Evolutionary conservation across 495 filamentous ascomycete genomes (phyloP).

Genomic region (Penicillium lagena): DNA sequence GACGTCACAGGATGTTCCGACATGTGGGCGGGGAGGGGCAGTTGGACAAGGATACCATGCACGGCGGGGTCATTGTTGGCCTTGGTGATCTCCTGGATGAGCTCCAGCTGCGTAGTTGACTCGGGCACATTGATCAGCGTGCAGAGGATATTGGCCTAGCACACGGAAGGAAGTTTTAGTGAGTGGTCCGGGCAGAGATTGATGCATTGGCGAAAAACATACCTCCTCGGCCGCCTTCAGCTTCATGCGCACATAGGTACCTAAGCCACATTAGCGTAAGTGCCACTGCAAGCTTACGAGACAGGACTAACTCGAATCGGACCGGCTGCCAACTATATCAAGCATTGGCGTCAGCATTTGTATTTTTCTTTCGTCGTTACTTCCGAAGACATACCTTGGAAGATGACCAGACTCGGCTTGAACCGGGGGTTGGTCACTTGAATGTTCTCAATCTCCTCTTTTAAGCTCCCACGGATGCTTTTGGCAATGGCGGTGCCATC

Average conservation of each 20-base stretch:
- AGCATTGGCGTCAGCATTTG: constrained; percentile 5
- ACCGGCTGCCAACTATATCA: constrained; percentile 67
- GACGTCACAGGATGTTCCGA: constrained; percentile 87
- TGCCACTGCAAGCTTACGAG: neutral
- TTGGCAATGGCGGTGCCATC: constrained; percentile 94
- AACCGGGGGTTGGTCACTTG: constrained; percentile 80
- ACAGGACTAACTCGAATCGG: constrained; percentile 75
- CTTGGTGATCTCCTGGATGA: constrained; percentile 69
- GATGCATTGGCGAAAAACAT: neutral
- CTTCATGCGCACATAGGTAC: constrained; percentile 99
- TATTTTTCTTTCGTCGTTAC: neutral
- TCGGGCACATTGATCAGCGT: constrained; percentile 77
- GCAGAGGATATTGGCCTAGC: constrained; percentile 81
- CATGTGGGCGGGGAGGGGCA: constrained; percentile 83
- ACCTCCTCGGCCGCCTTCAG: constrained; percentile 94
- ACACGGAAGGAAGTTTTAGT: neutral
- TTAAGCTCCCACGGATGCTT: constrained; percentile 73
- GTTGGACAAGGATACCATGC: constrained; percentile 89
- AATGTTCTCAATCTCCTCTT: constrained; percentile 69
- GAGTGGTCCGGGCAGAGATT: too few species aligned
- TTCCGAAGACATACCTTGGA: constrained; percentile 62
- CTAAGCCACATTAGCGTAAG: constrained; percentile 40
- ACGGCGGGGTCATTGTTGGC: constrained; percentile 85
- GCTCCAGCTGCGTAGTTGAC: constrained; percentile 73
- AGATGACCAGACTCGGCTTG: constrained; percentile 81